These are phyloP conservation scores for Suillus variegatus DNA, from an alignment of 768 basidiomycete species.

Conservation along the genomic window DNA sequence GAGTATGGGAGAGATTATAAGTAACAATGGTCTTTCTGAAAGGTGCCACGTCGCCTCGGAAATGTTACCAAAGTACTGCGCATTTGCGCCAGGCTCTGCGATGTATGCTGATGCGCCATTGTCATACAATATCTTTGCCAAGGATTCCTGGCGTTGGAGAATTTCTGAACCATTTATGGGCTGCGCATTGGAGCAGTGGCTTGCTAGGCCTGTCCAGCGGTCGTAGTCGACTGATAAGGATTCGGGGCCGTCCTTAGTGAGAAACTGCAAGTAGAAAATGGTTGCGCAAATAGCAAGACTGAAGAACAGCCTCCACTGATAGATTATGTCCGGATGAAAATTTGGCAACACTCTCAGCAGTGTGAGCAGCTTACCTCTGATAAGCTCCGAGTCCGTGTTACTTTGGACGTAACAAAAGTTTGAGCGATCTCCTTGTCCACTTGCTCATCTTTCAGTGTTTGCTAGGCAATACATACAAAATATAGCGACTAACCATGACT, in stretches of 20 bases:
- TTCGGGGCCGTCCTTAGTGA: neutral
- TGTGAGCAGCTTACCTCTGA: neutral
- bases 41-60: conserved; percentile 62
- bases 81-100: conserved; percentile 75
- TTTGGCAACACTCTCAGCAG: neutral
- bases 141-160: conserved; percentile 49
- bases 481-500: neutral
- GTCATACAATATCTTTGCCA: conserved; percentile 49
- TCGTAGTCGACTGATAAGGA: neutral
- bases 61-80: conserved; percentile 73
- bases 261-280: conserved; percentile 1
- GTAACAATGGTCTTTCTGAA: conserved; percentile 77
- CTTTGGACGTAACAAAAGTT: neutral
- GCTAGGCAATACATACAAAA: neutral
- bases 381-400: neutral
- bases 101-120: conserved; percentile 70
- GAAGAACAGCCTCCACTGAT: conserved; percentile 10
- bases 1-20: conserved; percentile 54
- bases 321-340: neutral
- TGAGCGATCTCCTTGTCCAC: neutral
- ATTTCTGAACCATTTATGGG: conserved; percentile 52
- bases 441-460: neutral
- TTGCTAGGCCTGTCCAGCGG: conserved; percentile 29
- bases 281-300: conserved; percentile 9
- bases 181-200: conserved; percentile 49